Evolutionary conservation across 352 stramenopile genomes (phyloP).

Genomic region (Pythium chondricola): DNA sequence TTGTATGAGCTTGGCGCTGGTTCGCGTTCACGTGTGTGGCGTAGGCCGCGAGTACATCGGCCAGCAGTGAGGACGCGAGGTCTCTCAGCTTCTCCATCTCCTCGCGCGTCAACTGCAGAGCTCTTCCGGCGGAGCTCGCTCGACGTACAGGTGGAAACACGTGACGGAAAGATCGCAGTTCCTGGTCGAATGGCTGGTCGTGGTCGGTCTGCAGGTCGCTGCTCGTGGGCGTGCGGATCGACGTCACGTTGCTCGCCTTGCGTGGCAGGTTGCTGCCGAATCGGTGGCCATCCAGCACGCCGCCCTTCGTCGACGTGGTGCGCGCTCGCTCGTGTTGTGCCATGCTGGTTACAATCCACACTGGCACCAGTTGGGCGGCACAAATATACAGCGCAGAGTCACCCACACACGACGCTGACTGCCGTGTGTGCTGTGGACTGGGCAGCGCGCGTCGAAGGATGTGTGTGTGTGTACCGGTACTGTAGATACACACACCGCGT

Average conservation of each 20-base stretch:
- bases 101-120: conserved; percentile 44
- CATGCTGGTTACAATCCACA: too few relatives aligned
- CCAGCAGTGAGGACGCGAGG: conserved; percentile 32
- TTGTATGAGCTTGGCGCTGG: conserved; percentile 27
- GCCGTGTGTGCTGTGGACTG: too few relatives aligned
- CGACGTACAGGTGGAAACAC: conserved; percentile 10
- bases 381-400: too few relatives aligned
- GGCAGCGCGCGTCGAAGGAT: too few relatives aligned
- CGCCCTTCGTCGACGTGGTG: too few relatives aligned
- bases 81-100: conserved; percentile 37
- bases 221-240: conserved; percentile 7
- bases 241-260: conserved; percentile 4
- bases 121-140: conserved; percentile 8
- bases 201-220: conserved; percentile 15
- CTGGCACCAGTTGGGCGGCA: too few relatives aligned
- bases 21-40: conserved; percentile 20
- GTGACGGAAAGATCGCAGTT: conserved; percentile 9
- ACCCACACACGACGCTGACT: too few relatives aligned
- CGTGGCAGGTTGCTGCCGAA: conserved; percentile 11
- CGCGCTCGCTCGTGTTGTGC: too few relatives aligned
- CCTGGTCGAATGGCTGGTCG: conserved; percentile 10
- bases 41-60: conserved; percentile 32
- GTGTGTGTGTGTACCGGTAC: too few relatives aligned
- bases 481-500: too few relatives aligned
- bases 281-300: conserved; percentile 4